A percentile compares a stretch with the other conserved stretches of the same genome.
phyloP scores from a whole-genome alignment of 2,329 filamentous ascomycete genomes.

The Diaporthe amygdali region DNA sequence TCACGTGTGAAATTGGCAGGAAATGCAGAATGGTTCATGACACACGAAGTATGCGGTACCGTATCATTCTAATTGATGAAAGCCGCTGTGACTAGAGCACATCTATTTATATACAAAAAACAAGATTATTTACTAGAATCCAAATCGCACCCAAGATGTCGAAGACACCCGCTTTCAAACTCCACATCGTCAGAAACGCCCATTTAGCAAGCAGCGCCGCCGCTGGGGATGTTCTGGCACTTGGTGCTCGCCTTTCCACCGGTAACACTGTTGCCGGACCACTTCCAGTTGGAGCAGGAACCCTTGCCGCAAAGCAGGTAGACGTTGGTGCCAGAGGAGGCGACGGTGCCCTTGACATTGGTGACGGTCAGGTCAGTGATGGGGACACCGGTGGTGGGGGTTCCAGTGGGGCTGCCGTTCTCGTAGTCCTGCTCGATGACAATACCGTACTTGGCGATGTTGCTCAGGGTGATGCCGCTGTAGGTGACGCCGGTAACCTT shows the following conservation, averaged over 20 bases:
- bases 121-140: conserved; percentile 3
- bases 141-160: not conserved
- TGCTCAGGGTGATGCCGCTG: conserved; percentile 20
- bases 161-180: not conserved
- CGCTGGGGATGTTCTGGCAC: conserved; percentile 25
- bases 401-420: conserved; percentile 40
- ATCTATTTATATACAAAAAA: not conserved
- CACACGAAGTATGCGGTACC: no score
- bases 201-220: conserved; percentile 5
- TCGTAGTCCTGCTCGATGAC: conserved; percentile 49
- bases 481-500: conserved; percentile 43
- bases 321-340: conserved; percentile 43
- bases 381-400: conserved; percentile 53
- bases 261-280: conserved; percentile 52
- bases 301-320: conserved; percentile 60
- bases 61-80: not conserved
- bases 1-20: not conserved
- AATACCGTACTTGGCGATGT: conserved; percentile 38
- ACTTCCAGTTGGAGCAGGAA: conserved; percentile 58
- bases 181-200: not conserved
- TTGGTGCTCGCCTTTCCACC: conserved; percentile 45
- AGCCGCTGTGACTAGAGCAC: not conserved
- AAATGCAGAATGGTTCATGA: not conserved
- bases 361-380: conserved; percentile 55
- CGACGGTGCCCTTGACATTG: conserved; percentile 44